Base-by-base conservation (phyloP, 2,329 filamentous ascomycete species). In the Tricladium varicosporioides region DNA sequence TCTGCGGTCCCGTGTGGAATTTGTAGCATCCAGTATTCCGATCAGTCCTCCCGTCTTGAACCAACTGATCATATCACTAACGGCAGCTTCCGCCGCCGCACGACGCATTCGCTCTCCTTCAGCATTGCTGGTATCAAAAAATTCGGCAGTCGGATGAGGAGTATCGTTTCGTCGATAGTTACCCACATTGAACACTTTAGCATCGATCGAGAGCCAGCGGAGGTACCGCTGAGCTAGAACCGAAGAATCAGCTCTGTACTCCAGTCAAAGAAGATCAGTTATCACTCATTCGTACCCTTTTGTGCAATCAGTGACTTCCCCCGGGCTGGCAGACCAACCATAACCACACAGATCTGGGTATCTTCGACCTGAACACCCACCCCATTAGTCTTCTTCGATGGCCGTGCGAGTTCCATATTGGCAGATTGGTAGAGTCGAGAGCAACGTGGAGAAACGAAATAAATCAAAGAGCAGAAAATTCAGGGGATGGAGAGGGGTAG, bases 251-350 rank as follows among this genome's bases (percentile, higher is more conserved):
- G 15, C 48, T n/a, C 27, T 22, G 36, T 46, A 43, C 59, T 31
- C 40, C 16, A 51, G 53, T 56, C 58, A 46, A 54, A 2, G 11
- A 48, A 45, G 18, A 16, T 46, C 48, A 32, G 2, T 15, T 11
- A 50, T 32, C 46, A 16, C 33, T 33, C 13, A 18, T 18, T n/a
- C 60, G n/a, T 65, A 94, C 92, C 92, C 84, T 97, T 97, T 70
- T 96, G 92, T 65, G 94, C 93, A 72, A 99, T 97, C 74, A 96
- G 85, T 78, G 91, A 96, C 82, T 99, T 99, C 70, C 94, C 94
- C 66, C 94, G 83, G 60, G 94, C 94, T 54, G 94, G 94, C 71
- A 99, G 81, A 65, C 94, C 94, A 59, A 99, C 94, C 94, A 99
- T 97, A 68, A 99, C 92, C 63, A 99, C 92, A 74, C 93, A 97